Evolutionary conservation across 495 filamentous ascomycete genomes (phyloP).

Genomic region (Glutinoglossum americanum): DNA sequence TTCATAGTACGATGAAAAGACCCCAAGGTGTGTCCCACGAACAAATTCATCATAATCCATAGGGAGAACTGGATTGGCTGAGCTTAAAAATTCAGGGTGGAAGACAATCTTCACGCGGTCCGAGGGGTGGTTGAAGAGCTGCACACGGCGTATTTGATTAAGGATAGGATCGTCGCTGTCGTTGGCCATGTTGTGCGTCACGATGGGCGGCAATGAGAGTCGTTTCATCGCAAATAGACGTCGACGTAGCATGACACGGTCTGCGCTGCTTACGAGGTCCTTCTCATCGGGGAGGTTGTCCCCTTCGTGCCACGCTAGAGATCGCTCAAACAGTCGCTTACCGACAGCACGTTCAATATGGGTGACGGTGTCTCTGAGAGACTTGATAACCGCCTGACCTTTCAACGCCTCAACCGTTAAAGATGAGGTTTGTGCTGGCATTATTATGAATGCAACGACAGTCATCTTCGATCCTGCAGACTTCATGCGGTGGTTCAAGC

Average conservation of each 20-base stretch:
- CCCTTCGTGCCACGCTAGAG: conserved; percentile 84
- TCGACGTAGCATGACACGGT: conserved; percentile 80
- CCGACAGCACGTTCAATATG: conserved; percentile 80
- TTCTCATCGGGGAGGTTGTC: conserved; percentile 85
- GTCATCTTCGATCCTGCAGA: conserved; percentile 67
- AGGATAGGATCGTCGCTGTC: conserved; percentile 84
- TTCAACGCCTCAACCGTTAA: conserved; percentile 90
- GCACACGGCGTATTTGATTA: conserved; percentile 87
- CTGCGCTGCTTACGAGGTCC: conserved; percentile 75
- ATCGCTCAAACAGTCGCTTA: conserved; percentile 81
- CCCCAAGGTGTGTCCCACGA: conserved; percentile 81
- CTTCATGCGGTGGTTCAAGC: conserved; percentile 86
- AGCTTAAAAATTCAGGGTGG: conserved; percentile 94
- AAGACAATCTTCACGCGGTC: conserved; percentile 96
- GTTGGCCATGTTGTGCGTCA: conserved; percentile 98
- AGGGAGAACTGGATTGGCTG: conserved; percentile 82
- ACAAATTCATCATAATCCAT: conserved; percentile 98
- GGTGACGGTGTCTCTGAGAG: conserved; percentile 73
- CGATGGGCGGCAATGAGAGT: conserved; percentile 71
- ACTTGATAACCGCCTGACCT: conserved; percentile 93
- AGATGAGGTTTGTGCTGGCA: conserved; percentile 94
- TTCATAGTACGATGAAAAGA: conserved; percentile 96
- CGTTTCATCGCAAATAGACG: conserved; percentile 93
- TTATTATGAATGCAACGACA: conserved; percentile 96
- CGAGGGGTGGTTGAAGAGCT: conserved; percentile 85